Evolutionary conservation across 2,329 filamentous ascomycete genomes (phyloP), one percentile per base, ranked within the genome.

Genomic region (Xylaria sp.): DNA sequence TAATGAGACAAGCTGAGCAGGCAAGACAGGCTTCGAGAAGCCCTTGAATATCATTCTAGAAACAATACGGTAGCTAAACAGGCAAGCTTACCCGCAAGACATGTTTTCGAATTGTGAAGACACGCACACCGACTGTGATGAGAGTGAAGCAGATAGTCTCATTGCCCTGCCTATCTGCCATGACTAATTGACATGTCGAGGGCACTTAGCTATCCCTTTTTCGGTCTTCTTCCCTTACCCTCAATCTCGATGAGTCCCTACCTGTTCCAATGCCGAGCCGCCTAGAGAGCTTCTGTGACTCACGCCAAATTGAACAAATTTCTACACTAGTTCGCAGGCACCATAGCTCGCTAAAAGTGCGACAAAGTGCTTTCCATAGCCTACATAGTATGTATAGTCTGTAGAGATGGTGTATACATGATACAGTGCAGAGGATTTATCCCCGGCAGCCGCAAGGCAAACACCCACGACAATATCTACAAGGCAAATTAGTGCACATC

Each of bases 1-100:
- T 50, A 48, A 59, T 65, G 50, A 69, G 60, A 66, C 48, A 13
- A 50, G 20, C 56, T 31, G 44, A 48, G 50, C 39, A 46, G 50
- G 54, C 62, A 70, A 63, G 46, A 59, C 62, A 59, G 52, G 54
- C 50, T 71, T 71, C 69, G 69, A 71, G 69, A 71, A 71, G 59
- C 59, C 56, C 55, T 57, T 52, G 55, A 46, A 41, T n/a, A 6
- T 44, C 13, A 15, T 60, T 60, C 62, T 63, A 50, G 59, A 60
- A 69, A 37, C 23, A 44, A 62, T 46, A 48, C 28, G 34, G n/a
- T 37, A 57, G 37, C 9, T 48, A 66, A 54, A 34, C 31, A n/a
- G 55, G n/a, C 51, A 63, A 37, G 58, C 51, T 44, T 31, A 34
- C 28, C 31, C 34, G 52, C 28, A 48, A 55, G 52, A 66, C 63